Conservation (phyloP, 2,329 filamentous ascomycete genomes). For the Clonostachys rhizophaga region DNA sequence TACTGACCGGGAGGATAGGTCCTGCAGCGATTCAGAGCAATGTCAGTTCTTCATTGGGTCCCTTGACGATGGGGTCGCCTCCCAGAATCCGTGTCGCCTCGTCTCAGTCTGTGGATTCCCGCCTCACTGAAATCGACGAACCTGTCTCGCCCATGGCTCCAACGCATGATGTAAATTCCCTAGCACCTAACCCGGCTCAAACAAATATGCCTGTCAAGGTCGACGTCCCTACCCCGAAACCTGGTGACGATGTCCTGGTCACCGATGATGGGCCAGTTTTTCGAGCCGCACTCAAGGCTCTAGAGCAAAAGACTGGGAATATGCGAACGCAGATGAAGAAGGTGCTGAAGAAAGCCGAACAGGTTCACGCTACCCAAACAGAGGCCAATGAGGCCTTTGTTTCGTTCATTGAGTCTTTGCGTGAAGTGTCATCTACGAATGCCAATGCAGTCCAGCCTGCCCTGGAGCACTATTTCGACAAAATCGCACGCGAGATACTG, state of each 20-base stretch:
- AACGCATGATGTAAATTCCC: conserved; percentile 26
- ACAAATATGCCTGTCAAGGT: conserved; percentile 63
- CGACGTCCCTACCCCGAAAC: conserved; percentile 81
- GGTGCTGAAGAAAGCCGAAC: conserved; percentile 89
- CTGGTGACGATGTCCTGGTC: conserved; percentile 77
- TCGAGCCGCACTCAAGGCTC: conserved; percentile 89
- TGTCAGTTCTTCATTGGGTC: conserved; percentile 65
- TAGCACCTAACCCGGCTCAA: conserved; percentile 10
- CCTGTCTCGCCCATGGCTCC: conserved; percentile 45
- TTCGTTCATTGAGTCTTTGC: conserved; percentile 78
- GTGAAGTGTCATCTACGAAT: conserved; percentile 85
- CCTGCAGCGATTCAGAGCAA: conserved; percentile 39
- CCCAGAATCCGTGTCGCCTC: conserved; percentile 81
- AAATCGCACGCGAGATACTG: conserved; percentile 87
- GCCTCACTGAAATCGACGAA: conserved; percentile 70
- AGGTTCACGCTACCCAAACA: conserved; percentile 72
- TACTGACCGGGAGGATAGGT: neutral
- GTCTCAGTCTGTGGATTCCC: conserved; percentile 78
- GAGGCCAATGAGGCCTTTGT: conserved; percentile 82
- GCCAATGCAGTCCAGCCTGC: conserved; percentile 96
- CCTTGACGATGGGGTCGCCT: conserved; percentile 68
- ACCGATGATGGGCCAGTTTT: conserved; percentile 94
- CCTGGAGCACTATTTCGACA: conserved; percentile 96
- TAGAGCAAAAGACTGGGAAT: conserved; percentile 94
- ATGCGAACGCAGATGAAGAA: conserved; percentile 96